These are phyloP conservation scores for Inga oerstediana DNA, from an alignment of 306 rosid species.

Conservation along the genomic window DNA sequence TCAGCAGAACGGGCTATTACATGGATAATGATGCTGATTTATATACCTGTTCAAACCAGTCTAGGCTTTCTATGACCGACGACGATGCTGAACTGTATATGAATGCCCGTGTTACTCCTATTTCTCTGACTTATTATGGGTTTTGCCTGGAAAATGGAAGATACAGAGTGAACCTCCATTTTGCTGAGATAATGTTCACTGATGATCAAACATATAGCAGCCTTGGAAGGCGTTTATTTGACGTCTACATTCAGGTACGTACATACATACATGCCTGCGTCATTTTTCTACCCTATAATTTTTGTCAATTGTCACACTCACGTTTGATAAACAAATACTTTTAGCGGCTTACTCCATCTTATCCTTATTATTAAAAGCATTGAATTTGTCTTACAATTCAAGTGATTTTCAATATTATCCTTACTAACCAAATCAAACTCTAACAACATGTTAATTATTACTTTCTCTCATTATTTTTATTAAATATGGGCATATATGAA, in stretches of 20 bases:
- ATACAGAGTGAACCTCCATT: slow-evolving; percentile 49
- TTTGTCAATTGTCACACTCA: neutral
- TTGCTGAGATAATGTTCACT: slow-evolving; percentile 55
- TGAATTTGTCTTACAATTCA: no score
- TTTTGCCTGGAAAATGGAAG: slow-evolving; percentile 55
- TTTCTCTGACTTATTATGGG: slow-evolving; percentile 67
- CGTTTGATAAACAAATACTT: neutral
- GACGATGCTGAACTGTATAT: slow-evolving; percentile 42
- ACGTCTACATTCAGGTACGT: slow-evolving; percentile 60
- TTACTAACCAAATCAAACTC: no score
- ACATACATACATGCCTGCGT: no score
- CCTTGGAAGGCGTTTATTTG: slow-evolving; percentile 60
- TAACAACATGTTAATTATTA: no score
- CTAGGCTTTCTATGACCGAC: slow-evolving; percentile 8
- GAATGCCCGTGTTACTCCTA: slow-evolving; percentile 68
- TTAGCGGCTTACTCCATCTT: neutral
- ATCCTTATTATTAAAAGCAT: no score
- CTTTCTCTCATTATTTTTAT: no score
- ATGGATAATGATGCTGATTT: neutral
- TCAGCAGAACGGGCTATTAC: slow-evolving; percentile 60
- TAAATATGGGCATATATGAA: no score
- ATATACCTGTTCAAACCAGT: neutral
- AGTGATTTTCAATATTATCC: no score
- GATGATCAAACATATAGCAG: slow-evolving; percentile 38
- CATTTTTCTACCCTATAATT: neutral